Evolutionary conservation across 192 early-diverging fungal genomes (phyloP).

Genomic region (Dimargaris xerosporica): DNA sequence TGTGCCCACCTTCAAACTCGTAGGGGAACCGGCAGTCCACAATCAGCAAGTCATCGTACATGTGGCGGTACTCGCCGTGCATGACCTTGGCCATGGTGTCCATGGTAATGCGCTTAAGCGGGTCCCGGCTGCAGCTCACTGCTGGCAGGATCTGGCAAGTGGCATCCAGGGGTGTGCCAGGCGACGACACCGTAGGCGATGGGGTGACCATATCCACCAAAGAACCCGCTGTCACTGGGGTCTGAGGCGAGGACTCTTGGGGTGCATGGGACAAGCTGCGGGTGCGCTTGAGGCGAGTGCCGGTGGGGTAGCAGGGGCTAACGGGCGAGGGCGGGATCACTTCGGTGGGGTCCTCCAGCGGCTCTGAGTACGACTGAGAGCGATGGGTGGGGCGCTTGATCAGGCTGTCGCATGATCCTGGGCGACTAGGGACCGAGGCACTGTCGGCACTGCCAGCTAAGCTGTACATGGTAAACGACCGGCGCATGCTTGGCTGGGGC

Average conservation of each 20-base stretch:
- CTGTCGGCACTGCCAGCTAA: not conserved
- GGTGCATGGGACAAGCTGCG: constrained; percentile 4
- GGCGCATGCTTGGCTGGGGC: not conserved
- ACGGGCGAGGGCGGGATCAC: not conserved
- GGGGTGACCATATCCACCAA: not conserved
- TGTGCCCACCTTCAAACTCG: constrained; percentile 77
- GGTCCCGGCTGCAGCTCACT: constrained; percentile 32
- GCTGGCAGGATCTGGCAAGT: constrained; percentile 36
- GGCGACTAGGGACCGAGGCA: not conserved
- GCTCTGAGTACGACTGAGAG: constrained; percentile 9
- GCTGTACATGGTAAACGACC: constrained; percentile 1
- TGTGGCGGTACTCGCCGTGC: constrained; percentile 37
- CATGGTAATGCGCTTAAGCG: constrained; percentile 42
- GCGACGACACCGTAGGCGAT: not conserved
- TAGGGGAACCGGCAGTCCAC: constrained; percentile 81
- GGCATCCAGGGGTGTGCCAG: not conserved
- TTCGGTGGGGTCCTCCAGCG: not conserved
- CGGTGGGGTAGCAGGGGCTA: not conserved
- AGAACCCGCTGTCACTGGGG: not conserved
- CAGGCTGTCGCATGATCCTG: not conserved
- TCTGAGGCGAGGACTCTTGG: not conserved
- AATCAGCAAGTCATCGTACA: constrained; percentile 45
- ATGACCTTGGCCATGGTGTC: constrained; percentile 48
- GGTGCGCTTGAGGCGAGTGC: constrained; percentile 7
- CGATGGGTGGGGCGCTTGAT: not conserved